Evolutionary conservation across 2,329 filamentous ascomycete genomes (phyloP).

Genomic region (Ophiostoma populinum): DNA sequence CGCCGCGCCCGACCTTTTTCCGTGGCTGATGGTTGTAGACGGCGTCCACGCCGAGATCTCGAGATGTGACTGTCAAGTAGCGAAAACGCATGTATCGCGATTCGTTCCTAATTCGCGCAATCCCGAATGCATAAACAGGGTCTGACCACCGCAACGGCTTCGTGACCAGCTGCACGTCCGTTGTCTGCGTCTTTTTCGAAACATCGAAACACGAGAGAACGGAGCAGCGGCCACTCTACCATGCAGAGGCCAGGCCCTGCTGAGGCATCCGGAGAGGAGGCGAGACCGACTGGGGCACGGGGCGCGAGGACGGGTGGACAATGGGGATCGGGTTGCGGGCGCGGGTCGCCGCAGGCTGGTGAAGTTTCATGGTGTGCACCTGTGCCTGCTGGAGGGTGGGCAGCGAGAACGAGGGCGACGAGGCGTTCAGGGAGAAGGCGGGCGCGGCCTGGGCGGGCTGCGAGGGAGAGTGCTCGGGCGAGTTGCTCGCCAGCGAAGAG

Average conservation of each 20-base stretch:
- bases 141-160: no score
- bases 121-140: no score
- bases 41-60: no score
- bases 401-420: constrained; percentile 48
- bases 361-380: constrained; percentile 50
- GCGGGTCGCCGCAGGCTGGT: constrained; percentile 79
- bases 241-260: constrained; percentile 17
- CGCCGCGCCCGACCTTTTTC: no score
- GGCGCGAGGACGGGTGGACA: constrained; percentile 51
- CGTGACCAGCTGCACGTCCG: no score
- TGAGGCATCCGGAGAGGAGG: constrained; percentile 35
- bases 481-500: constrained; percentile 86
- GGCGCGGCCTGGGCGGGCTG: constrained; percentile 67
- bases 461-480: constrained; percentile 77
- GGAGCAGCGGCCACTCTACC: no score
- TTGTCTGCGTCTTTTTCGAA: no score
- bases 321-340: constrained; percentile 93
- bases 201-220: no score
- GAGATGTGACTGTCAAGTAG: no score
- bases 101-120: no score
- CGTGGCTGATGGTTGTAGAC: no score
- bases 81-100: no score
- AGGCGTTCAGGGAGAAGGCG: constrained; percentile 55
- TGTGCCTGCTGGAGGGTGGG: constrained; percentile 47
- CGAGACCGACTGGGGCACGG: constrained; percentile 56